Percentiles rank a stretch among this genome's conserved stretches.
Conservation (phyloP, 2,329 filamentous ascomycete genomes). For the Macroventuria anomochaeta region DNA sequence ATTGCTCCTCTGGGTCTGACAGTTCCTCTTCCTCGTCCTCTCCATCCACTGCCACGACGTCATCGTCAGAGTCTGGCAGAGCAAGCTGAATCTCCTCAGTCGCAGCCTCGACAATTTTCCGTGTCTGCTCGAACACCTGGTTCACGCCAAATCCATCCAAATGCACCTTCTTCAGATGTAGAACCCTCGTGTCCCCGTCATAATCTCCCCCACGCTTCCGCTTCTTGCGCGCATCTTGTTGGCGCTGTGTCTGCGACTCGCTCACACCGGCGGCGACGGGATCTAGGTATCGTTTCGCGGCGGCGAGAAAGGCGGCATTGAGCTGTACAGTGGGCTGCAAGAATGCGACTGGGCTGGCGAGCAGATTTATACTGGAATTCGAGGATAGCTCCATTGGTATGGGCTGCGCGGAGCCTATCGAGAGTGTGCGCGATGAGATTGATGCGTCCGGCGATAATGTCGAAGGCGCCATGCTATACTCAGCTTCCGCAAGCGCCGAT, state of each 20-base stretch:
- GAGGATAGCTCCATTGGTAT: conserved; percentile 43
- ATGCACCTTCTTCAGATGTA: conserved; percentile 84
- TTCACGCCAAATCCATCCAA: conserved; percentile 84
- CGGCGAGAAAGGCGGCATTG: conserved; percentile 71
- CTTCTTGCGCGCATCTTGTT: conserved; percentile 75
- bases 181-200: conserved; percentile 55
- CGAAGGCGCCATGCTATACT: conserved; percentile 40
- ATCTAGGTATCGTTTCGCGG: conserved; percentile 83
- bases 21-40: conserved; percentile 45
- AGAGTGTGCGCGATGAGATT: conserved; percentile 51
- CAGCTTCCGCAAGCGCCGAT: not conserved
- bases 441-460: conserved; percentile 48
- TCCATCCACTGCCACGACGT: conserved; percentile 24
- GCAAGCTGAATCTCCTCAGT: conserved; percentile 60
- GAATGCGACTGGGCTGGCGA: conserved; percentile 72
- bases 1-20: conserved; percentile 39
- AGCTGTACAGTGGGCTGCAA: conserved; percentile 74
- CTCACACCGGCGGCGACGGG: conserved; percentile 76
- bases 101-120: conserved; percentile 76
- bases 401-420: conserved; percentile 44
- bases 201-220: conserved; percentile 70
- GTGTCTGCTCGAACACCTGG: conserved; percentile 94
- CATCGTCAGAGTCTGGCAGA: conserved; percentile 45
- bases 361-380: conserved; percentile 64
- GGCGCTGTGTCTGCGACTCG: conserved; percentile 71